phyloP scores from a whole-genome alignment of 108 stramenopile genomes.

The Nannochloropsis gaditana region DNA sequence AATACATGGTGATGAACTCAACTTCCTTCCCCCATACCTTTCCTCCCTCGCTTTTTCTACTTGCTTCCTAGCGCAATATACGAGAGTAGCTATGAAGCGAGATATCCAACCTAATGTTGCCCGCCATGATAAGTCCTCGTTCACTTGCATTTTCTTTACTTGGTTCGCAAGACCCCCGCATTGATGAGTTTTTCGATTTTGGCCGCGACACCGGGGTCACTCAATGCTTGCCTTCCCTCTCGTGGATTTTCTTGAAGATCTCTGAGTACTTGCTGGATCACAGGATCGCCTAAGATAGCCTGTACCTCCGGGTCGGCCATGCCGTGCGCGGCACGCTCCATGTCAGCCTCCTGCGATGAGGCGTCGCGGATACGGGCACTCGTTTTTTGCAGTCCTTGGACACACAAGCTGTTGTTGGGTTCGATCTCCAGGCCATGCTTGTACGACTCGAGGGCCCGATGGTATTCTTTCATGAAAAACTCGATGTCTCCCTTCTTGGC shows the following conservation, averaged over 20 bases:
- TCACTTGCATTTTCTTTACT: background rate
- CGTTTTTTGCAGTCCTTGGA: conserved; percentile 80
- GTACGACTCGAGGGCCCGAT: conserved; percentile 92
- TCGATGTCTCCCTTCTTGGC: conserved; percentile 98
- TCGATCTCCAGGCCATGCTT: conserved; percentile 81
- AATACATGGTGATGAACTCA: too few species aligned
- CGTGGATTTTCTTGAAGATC: conserved; percentile 88
- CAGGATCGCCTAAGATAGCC: conserved; percentile 86
- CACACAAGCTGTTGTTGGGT: conserved; percentile 74
- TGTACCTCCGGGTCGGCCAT: conserved; percentile 99
- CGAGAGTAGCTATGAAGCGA: too few species aligned
- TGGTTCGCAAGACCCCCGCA: conserved; percentile 85
- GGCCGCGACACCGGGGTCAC: conserved; percentile 68
- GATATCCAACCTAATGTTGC: too few species aligned
- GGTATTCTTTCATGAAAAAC: conserved; percentile 84
- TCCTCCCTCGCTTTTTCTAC: too few species aligned
- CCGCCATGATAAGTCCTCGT: background rate
- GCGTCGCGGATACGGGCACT: conserved; percentile 68
- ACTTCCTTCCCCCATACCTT: too few species aligned
- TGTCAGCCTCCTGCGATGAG: conserved; percentile 70
- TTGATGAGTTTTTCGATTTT: conserved; percentile 98
- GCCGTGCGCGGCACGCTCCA: conserved; percentile 87
- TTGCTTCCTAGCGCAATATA: too few species aligned
- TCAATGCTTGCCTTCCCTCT: conserved; percentile 73
- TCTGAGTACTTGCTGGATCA: conserved; percentile 83